Base-by-base conservation (phyloP, 495 filamentous ascomycete genomes). In the Margaritispora aquatica region DNA sequence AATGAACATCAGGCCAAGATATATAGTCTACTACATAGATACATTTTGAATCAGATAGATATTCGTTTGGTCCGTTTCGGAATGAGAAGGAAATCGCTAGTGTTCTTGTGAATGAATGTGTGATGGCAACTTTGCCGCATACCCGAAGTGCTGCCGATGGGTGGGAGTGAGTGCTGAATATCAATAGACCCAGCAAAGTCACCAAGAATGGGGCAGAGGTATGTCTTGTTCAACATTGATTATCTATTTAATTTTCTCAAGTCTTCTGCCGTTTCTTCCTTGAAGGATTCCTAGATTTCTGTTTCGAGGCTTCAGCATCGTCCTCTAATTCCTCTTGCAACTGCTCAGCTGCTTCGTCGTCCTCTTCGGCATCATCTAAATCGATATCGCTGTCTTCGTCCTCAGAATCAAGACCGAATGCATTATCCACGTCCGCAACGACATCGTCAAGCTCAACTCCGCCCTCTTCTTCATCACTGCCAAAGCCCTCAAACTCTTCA, bases 401-500 rank as follows among this genome's bases (percentile, higher is more conserved):
- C 57, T 75, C 76, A 41, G 77, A 71, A 50, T 75, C 77, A 48
- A 81, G 75, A 60, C 79, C 78, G 63, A 77, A 77, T 11, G 73
- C 73, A 48, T 63, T 70, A 26, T 68, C 66, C 51, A 68, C 69
- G 26, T 67, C 66, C 27, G 65, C 63, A 23, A 65, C 71, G 24
- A 72, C 67, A 47, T 71, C 65, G 41, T 71, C 72, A 11, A 74
- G 75, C 44, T 69, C 72, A 8, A 63, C 69, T 21, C 74, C 74
- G 26, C 72, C 74, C 38, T 44, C 38, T 3, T 44, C 38, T 26
- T 74, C 77, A 58, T 77, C 80, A 58, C 75, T 78, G 22, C 69
- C 72, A 56, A 83, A 83, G 15, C 79, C 81, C n/a, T 77, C 71
- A 54, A 83, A 79, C n/a, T 76, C 75, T 55, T 75, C 70, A 7